Evolutionary conservation across 805 yeast genomes (phyloP), one percentile per base, ranked within the genome.

Genomic region (Candida morakotiae): DNA sequence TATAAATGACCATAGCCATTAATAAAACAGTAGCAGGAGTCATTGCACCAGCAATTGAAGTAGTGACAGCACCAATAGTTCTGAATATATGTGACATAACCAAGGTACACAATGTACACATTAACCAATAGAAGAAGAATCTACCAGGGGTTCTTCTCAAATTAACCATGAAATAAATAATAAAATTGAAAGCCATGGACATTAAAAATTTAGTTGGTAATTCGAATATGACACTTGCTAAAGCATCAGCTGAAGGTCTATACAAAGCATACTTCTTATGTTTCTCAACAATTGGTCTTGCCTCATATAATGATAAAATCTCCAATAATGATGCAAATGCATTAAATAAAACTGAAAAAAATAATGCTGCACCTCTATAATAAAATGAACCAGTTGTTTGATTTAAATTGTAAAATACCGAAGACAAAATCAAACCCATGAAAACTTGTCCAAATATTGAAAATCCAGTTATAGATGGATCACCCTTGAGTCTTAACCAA

Each of bases 201-300:
- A 53, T 55, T 18, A 47, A 39, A 4, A 64, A 42, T 56, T 83
- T 82, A 38, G 75, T 65, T 3, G 91, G 89, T 41, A 83, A 55
- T 33, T 77, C 81, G 2, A 84, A 70, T 4, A 81, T 41, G 28
- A 78, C 64, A 4, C 77, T 64, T 0, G 87, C 80, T 3, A 84
- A 47, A 1, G 87, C 83, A 49, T 83, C 89, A 3, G 85, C 79
- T 10, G 87, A 71, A 2, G 88, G 88, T 40, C 79, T 79, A 53
- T 81, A 85, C 41, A 83, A 70, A 0, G 87, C 78, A 47, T 80
- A 85, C 32, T 72, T 70, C 49, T 79, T 78, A 53, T 85, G 94
- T 51, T 84, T 83, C 47, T 73, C 74, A 18, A 81, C 70, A 43
- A 85, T 76, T 23, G 81, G 78, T 60, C 83, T 75, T 39, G 73